phyloP scores from a whole-genome alignment of 2,329 filamentous ascomycete species.

The Dothidotthia symphoricarpi region DNA sequence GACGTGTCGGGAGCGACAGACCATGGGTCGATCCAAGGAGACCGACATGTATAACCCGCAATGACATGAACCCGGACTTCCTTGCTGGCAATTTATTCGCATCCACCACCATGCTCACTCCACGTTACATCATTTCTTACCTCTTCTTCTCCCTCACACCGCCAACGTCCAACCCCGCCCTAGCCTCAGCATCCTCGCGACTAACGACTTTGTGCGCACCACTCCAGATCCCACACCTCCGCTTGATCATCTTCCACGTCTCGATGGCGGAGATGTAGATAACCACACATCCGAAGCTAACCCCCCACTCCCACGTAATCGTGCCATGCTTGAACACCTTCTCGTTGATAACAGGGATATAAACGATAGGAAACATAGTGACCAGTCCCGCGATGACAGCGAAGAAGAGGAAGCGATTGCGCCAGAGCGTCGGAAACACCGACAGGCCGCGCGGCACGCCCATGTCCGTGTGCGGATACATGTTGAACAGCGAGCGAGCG shows the following conservation, averaged over 20 bases:
- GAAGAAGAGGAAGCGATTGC: constrained; percentile 48
- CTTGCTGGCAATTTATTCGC: constrained; percentile 4
- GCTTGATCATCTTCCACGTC: constrained; percentile 48
- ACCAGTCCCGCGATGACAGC: constrained; percentile 43
- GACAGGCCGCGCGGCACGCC: constrained; percentile 28
- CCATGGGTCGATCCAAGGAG: constrained; percentile 11
- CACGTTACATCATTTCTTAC: background rate
- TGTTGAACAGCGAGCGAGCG: constrained; percentile 46
- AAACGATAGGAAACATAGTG: constrained; percentile 48
- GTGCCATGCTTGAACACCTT: constrained; percentile 48
- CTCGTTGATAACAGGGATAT: constrained; percentile 47
- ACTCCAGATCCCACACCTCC: constrained; percentile 36
- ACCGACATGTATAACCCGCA: background rate
- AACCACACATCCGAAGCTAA: constrained; percentile 44
- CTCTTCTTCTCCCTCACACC: constrained; percentile 14
- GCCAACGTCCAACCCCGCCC: constrained; percentile 22
- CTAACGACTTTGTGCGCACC: constrained; percentile 33
- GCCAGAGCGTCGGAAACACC: constrained; percentile 42
- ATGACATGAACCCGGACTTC: background rate
- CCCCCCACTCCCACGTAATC: constrained; percentile 50
- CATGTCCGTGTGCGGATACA: constrained; percentile 39
- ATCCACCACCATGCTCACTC: constrained; percentile 1
- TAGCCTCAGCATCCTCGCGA: constrained; percentile 38
- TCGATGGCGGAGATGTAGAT: constrained; percentile 46
- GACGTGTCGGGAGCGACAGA: constrained; percentile 2